Evolutionary conservation across 2,329 filamentous ascomycete genomes (phyloP).

Genomic region (Fusarium sp.): DNA sequence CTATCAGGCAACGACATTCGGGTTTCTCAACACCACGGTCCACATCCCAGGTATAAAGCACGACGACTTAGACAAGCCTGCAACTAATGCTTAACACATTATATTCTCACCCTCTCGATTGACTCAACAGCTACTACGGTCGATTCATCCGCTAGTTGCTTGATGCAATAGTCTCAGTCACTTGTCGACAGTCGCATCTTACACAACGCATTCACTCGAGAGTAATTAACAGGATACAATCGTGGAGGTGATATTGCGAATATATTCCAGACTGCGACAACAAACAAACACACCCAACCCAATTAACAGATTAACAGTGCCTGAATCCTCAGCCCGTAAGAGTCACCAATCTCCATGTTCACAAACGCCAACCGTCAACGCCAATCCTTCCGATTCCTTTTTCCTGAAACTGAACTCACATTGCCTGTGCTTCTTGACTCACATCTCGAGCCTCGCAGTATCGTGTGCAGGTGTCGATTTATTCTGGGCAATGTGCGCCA

Average conservation of each 20-base stretch:
- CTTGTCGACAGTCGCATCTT: neutral
- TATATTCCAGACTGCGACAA: neutral
- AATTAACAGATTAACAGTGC: neutral
- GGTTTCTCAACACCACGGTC: too few species aligned
- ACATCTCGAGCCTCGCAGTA: neutral
- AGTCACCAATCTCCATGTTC: neutral
- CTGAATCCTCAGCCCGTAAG: neutral
- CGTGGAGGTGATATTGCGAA: neutral
- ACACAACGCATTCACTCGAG: neutral
- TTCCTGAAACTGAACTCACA: neutral
- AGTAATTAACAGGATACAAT: neutral
- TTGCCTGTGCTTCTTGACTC: neutral
- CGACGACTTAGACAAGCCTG: neutral
- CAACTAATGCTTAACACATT: neutral
- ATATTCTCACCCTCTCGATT: neutral
- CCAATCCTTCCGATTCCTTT: neutral
- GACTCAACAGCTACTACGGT: too few species aligned
- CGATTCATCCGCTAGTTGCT: neutral
- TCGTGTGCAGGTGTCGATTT: neutral
- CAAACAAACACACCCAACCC: neutral
- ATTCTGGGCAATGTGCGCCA: constrained; percentile 38
- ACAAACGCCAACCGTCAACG: constrained; percentile 5
- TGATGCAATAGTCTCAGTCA: neutral
- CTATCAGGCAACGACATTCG: too few species aligned
- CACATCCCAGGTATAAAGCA: neutral